These are phyloP conservation scores for Leucaena leucocephala DNA, from an alignment of 306 rosid genomes.

Conservation along the genomic window DNA sequence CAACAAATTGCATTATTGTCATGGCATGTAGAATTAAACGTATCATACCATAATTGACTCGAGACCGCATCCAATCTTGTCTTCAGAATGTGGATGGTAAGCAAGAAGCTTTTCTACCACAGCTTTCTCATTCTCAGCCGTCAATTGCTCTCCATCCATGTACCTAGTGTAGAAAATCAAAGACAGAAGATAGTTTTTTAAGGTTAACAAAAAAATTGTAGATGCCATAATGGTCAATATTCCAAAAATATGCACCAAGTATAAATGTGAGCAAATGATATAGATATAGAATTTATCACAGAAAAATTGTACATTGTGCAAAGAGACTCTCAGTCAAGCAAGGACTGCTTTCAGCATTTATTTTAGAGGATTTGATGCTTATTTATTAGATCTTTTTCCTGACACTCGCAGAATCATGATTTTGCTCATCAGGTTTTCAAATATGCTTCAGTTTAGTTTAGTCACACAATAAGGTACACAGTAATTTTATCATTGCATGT, in stretches of 20 bases:
- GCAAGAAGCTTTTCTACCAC: slow-evolving; percentile 73
- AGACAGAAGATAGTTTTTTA: background rate
- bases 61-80: slow-evolving; percentile 88
- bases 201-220: background rate
- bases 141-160: slow-evolving; percentile 64
- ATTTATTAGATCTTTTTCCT: background rate
- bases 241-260: background rate
- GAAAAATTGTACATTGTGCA: background rate
- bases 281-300: background rate
- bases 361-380: background rate
- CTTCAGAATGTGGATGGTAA: slow-evolving; percentile 76
- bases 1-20: background rate
- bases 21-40: background rate
- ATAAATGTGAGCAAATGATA: background rate
- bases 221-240: background rate
- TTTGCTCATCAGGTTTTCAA: background rate
- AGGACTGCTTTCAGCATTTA: background rate
- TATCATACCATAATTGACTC: slow-evolving; percentile 77
- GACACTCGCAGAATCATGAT: background rate
- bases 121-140: slow-evolving; percentile 63
- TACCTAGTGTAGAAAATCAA: slow-evolving; percentile 45
- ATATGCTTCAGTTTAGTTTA: background rate
- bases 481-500: background rate
- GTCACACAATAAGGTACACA: background rate
- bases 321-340: background rate